phyloP scores from a whole-genome alignment of 176 grass and related monocot species.

The Carex littledalei region DNA sequence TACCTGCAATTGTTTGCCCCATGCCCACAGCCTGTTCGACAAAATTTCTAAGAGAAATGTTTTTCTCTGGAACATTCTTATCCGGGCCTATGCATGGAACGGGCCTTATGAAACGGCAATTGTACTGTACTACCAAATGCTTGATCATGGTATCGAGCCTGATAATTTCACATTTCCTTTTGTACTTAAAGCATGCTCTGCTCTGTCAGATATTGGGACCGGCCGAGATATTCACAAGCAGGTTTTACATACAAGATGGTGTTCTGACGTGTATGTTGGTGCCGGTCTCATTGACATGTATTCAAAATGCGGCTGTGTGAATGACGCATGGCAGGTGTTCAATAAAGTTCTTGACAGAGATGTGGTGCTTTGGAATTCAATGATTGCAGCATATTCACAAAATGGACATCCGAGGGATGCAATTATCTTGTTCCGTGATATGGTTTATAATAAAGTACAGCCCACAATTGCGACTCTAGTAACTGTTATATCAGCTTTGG shows the following conservation, averaged over 20 bases:
- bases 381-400: slow-evolving; percentile 62
- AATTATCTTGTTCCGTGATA: slow-evolving; percentile 44
- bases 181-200: slow-evolving; percentile 58
- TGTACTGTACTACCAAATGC: slow-evolving; percentile 45
- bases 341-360: slow-evolving; percentile 33
- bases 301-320: slow-evolving; percentile 55
- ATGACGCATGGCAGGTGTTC: slow-evolving; percentile 44
- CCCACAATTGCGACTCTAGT: slow-evolving; percentile 52
- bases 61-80: slow-evolving; percentile 73
- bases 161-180: slow-evolving; percentile 67
- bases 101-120: slow-evolving; percentile 39
- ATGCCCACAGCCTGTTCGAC: slow-evolving; percentile 53
- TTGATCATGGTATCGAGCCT: slow-evolving; percentile 27
- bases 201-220: slow-evolving; percentile 28
- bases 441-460: slow-evolving; percentile 30
- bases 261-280: slow-evolving; percentile 45
- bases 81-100: slow-evolving; percentile 47
- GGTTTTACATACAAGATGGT: slow-evolving; percentile 26
- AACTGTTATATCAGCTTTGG: slow-evolving; percentile 44
- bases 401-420: slow-evolving; percentile 47
- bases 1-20: slow-evolving; percentile 18
- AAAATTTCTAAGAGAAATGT: slow-evolving; percentile 48
- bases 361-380: slow-evolving; percentile 56
- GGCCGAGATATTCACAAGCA: slow-evolving; percentile 43
- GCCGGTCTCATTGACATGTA: slow-evolving; percentile 58